Base-by-base conservation (phyloP, 2,329 filamentous ascomycete species). In the Stenocarpella maydis region DNA sequence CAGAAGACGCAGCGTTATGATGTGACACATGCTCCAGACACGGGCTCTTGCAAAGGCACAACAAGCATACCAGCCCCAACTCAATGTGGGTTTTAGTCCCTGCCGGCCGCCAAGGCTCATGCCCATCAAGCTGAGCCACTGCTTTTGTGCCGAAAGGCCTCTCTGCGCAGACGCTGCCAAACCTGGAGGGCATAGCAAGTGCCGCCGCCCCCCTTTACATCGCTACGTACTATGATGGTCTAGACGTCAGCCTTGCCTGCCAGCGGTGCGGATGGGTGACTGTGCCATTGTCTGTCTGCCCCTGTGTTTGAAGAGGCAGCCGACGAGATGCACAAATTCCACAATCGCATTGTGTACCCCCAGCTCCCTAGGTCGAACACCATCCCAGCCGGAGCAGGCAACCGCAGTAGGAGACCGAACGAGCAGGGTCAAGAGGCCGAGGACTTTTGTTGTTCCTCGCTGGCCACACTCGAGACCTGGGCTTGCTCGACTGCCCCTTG, bases 11-110 rank as follows among this genome's bases (percentile, higher is more conserved):
- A 55, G 54, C 65, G 37, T 67, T 49, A 58, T 67, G 52, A 58
- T 67, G 52, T 58, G 65, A 58, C 58, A 58, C 52, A 49, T 58
- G 53, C 31, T 52, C 65, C 65, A 58, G 50, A 67, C 52, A 67
- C 65, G 65, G 54, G 28, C 52, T 58, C 41, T 54, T 54, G n/a
- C 31, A 45, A 24, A 43, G 43, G 41, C 52, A 67, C 52, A 67
- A 58, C 52, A 58, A 58, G 52, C 50, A 66, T 47, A 55, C 58
- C 58, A 49, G 58, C 58, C 58, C 58, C 58, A 63, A 34, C n/a
- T 63, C 58, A 63, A 34, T 63, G 58, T 63, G 58, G 58, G 28
- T 37, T 37, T 37, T 47, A 63, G 58, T 63, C 43, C 58, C 58
- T 67, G 52, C 65, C 52, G 41, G 43, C 45, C 41, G 52, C 45